Evolutionary conservation across 2,329 filamentous ascomycete species (phyloP).

Genomic region (Neurospora sp.): DNA sequence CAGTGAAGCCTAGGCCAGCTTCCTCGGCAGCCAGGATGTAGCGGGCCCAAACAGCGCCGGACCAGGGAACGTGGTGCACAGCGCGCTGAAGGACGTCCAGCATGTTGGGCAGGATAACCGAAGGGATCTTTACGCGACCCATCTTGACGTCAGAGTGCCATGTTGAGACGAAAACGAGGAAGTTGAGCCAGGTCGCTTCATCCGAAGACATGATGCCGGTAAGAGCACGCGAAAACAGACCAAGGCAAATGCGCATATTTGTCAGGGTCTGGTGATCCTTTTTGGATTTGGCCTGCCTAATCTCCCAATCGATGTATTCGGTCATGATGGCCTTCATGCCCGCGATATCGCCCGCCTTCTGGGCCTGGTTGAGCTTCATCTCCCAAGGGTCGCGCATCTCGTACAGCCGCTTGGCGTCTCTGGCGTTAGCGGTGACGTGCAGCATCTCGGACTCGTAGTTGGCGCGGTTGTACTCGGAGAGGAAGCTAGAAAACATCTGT

Average conservation of each 20-base stretch:
- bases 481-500: constrained; percentile 63
- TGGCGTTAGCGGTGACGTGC: constrained; percentile 51
- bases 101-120: constrained; percentile 33
- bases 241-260: constrained; percentile 42
- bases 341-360: constrained; percentile 43
- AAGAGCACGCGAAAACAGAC: constrained; percentile 72
- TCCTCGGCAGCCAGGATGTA: constrained; percentile 79
- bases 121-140: constrained; percentile 29
- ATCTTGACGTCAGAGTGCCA: constrained; percentile 26
- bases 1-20: constrained; percentile 62
- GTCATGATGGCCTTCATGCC: constrained; percentile 41
- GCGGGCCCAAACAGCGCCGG: constrained; percentile 80
- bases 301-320: constrained; percentile 82
- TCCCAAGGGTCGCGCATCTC: constrained; percentile 59
- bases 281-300: constrained; percentile 46
- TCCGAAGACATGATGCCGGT: constrained; percentile 60
- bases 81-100: constrained; percentile 70
- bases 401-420: constrained; percentile 53
- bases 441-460: constrained; percentile 69
- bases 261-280: constrained; percentile 29
- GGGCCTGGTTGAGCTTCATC: constrained; percentile 50
- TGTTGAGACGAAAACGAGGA: constrained; percentile 62
- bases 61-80: constrained; percentile 87
- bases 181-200: constrained; percentile 72
- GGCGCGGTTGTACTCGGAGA: constrained; percentile 59